A percentile compares a stretch with the other conserved stretches of the same genome.
phyloP scores from a whole-genome alignment of 2,329 filamentous ascomycete species.

The Calycina marina region DNA sequence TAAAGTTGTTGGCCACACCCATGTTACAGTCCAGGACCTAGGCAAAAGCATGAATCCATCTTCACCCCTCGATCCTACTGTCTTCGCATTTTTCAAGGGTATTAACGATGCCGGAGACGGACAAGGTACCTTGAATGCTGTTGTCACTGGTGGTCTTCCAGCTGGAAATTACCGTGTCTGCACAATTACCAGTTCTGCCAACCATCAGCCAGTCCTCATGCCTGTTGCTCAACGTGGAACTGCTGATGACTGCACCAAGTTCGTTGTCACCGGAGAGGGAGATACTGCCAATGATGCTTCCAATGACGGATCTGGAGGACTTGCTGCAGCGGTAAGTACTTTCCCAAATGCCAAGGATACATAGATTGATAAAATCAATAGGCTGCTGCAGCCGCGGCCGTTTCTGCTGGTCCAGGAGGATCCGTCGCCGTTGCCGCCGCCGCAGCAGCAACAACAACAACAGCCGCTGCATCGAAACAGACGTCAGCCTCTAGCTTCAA shows the following conservation, averaged over 20 bases:
- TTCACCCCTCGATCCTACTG: constrained; percentile 18
- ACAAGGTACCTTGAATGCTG: constrained; percentile 24
- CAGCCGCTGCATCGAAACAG: no score
- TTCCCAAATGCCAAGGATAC: no score
- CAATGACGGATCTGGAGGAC: no score
- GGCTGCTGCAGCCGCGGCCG: no score
- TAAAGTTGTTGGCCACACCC: constrained; percentile 25
- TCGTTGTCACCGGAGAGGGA: constrained; percentile 23
- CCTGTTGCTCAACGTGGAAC: constrained; percentile 30
- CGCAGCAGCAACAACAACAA: no score
- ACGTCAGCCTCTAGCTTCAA: no score
- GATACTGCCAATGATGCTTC: constrained; percentile 12
- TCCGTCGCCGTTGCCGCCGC: no score
- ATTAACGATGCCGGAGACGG: constrained; percentile 27
- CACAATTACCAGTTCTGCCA: constrained; percentile 27
- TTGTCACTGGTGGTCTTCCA: constrained; percentile 26
- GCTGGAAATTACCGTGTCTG: constrained; percentile 30
- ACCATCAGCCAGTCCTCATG: constrained; percentile 30
- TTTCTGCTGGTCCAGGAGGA: neutral
- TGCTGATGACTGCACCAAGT: constrained; percentile 30
- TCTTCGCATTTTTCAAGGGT: constrained; percentile 28
- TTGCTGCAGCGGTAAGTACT: no score
- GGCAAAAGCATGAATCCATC: constrained; percentile 21
- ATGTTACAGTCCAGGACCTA: constrained; percentile 26
- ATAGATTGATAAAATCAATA: no score